A percentile compares a stretch with the other conserved stretches of the same genome.
These are phyloP conservation scores for Tardiomyces digboiensis DNA, from an alignment of 1,139 yeast genomes.

Conservation along the genomic window DNA sequence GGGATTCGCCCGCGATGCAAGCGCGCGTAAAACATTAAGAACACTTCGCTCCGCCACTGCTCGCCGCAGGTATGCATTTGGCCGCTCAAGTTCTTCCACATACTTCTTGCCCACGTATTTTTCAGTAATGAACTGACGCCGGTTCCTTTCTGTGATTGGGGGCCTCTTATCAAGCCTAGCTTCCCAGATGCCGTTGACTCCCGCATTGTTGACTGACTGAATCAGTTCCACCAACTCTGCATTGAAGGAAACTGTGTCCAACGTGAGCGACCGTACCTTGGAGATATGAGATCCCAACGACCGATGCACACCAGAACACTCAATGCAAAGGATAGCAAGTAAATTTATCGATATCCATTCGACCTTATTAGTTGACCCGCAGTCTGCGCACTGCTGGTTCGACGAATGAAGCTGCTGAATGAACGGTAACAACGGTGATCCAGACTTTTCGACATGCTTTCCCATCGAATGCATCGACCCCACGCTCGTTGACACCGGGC, in stretches of 20 bases:
- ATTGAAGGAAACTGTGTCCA: conserved; percentile 62
- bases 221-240: conserved; percentile 49
- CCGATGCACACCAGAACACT: conserved; percentile 72
- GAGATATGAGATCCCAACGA: conserved; percentile 68
- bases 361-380: conserved; percentile 51
- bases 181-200: conserved; percentile 52
- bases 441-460: neutral
- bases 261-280: conserved; percentile 67
- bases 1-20: conserved; percentile 34
- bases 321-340: conserved; percentile 65
- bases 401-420: conserved; percentile 32
- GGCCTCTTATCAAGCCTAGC: conserved; percentile 22
- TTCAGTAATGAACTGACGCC: conserved; percentile 30
- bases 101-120: conserved; percentile 34
- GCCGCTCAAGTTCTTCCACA: conserved; percentile 24
- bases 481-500: neutral
- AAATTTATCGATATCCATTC: conserved; percentile 87
- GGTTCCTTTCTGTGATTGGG: conserved; percentile 32
- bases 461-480: neutral
- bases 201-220: conserved; percentile 54
- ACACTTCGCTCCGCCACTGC: conserved; percentile 27
- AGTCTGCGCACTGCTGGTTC: conserved; percentile 69
- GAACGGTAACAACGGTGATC: conserved; percentile 1
- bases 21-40: conserved; percentile 23
- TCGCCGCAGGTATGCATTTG: conserved; percentile 26